Evolutionary conservation across 768 basidiomycete genomes (phyloP), one percentile per base, ranked within the genome.

Genomic region (Suillus bovinus): DNA sequence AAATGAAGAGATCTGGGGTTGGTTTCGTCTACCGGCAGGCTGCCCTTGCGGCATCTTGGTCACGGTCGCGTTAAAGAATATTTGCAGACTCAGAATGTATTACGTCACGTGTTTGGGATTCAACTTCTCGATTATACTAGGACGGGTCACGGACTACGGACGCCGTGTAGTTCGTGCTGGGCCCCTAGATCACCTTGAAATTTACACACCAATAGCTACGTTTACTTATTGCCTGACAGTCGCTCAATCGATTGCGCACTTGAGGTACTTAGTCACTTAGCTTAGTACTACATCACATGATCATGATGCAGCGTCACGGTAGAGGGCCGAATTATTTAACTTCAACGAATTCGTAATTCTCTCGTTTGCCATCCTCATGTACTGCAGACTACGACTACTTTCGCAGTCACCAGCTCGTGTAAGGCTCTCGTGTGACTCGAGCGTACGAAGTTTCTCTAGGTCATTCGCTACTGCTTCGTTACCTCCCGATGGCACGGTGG

Each of bases 401-500:
- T 36, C 55, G 13, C 38, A 27, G 38, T 39, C 55, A 56, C 27
- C 38, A 20, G 17, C 38, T 27, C 38, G 38, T 56, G 24, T 27
- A 27, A 39, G 17, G 24, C 39, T 56, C 5, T 31, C 11, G 50
- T 52, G 50, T 52, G 6, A 31, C 36, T 29, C 55, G 55, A 56
- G 27, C 36, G 20, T 29, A 56, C 16, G 20, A 11, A 20, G 24
- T 11, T 20, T 27, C 17, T 39, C 61, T 31, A 61, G 59, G 24
- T n/a, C 34, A 22, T 67, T 74, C 63, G 49, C 53, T 5, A 59
- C 67, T 20, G 38, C 36, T 29, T 49, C 61, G 22, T 11, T 65
- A 39, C 31, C 64, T 4, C 70, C 66, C 34, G 83, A 84, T 60
- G 82, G 80, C 14, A 79, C 81, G 22, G 73, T 78, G 5, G 71